Evolutionary conservation across 2,329 filamentous ascomycete species (phyloP), one percentile per base, ranked within the genome.

Genomic region (Lasiodiplodia theobromae): DNA sequence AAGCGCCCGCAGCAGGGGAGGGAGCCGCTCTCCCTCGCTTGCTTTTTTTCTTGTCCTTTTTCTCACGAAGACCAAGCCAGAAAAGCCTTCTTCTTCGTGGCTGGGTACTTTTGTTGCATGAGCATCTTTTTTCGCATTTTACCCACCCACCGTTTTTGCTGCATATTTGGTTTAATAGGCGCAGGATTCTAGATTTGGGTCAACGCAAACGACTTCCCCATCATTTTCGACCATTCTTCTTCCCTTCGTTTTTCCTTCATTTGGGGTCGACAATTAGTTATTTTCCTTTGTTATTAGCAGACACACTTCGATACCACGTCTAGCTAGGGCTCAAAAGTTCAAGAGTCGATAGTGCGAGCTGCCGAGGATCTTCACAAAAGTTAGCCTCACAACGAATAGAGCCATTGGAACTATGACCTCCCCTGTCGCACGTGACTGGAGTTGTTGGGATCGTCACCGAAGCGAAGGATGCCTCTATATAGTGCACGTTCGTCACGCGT

Each of bases 91-190:
- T 37, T 63, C 47, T 51, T 28, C 37, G 28, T 31, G 47, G n/a
- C 6, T 52, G 60, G 60, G 60, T 44, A 37, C 34, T 51, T 47
- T 37, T 28, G 28, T 56, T 37, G 58, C 58, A 63, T 63, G 40
- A 23, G 58, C 58, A 51, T 28, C 31, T 51, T 51, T 51, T 25
- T 21, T 52, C 28, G 58, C 44, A 31, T 16, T 51, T 21, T 62
- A 25, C 28, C 37, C 47, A 64, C 25, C 60, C 25, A 31, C 25
- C n/a, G 4, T 21, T 56, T 64, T 64, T 64, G 58, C 60, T 52
- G 60, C 60, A 64, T 64, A 64, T 49, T 14, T 52, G 60, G 60
- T 64, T 64, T 64, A 64, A 64, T 64, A 12, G 47, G 60, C 60
- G 47, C 60, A 64, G 23, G 31, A 64, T 64, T 28, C 60, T 31